Conservation (phyloP, 306 rosid species). For the Cucurbita moschata region DNA sequence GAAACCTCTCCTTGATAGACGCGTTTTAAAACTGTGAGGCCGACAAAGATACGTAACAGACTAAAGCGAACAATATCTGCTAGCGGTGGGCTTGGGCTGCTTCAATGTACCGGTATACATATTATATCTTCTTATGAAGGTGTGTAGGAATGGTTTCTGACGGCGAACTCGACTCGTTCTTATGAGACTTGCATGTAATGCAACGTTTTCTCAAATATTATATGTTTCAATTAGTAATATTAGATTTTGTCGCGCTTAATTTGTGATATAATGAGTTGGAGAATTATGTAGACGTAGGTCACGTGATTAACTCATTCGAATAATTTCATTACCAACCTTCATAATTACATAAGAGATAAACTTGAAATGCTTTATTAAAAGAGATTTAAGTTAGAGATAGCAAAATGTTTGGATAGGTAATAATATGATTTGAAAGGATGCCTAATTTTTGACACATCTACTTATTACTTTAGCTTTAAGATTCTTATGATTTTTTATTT, state of each 20-base stretch:
- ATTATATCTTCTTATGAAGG: no score
- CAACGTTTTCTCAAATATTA: not conserved
- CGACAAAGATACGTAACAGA: no score
- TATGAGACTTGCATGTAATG: not conserved
- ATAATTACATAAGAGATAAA: not conserved
- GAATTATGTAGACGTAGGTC: no score
- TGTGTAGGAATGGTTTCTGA: no score
- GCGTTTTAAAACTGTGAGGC: no score
- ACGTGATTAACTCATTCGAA: not conserved
- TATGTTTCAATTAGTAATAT: not conserved
- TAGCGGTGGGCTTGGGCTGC: no score
- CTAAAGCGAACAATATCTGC: no score
- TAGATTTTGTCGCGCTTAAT: not conserved
- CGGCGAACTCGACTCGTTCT: not conserved
- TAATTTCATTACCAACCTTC: not conserved
- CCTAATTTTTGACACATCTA: not conserved
- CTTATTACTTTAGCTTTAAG: not conserved
- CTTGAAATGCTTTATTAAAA: not conserved
- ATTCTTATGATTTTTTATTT: not conserved
- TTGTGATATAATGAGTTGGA: not conserved
- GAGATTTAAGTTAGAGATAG: not conserved
- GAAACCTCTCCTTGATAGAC: no score
- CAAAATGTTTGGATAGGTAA: not conserved
- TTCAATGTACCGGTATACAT: no score
- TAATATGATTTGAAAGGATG: not conserved